Evolutionary conservation across 2,329 filamentous ascomycete genomes (phyloP).

Genomic region (Xylaria multiplex): DNA sequence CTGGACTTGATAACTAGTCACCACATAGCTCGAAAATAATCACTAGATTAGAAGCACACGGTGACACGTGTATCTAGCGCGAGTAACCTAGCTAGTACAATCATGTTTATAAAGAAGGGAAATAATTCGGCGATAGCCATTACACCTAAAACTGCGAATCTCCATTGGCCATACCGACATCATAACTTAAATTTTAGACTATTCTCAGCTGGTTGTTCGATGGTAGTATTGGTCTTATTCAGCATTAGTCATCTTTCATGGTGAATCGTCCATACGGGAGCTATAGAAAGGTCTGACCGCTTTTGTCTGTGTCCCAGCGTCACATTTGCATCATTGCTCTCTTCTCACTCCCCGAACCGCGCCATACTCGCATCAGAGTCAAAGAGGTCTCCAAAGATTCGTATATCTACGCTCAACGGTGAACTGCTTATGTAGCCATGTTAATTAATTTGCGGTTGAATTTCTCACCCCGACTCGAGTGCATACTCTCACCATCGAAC

Average conservation of each 20-base stretch:
- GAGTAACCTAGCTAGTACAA: too few species aligned
- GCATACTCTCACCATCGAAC: constrained; percentile 13
- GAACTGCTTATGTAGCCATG: constrained; percentile 36
- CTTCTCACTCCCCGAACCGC: neutral
- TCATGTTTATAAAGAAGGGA: neutral
- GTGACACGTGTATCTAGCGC: neutral
- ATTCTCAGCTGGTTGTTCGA: constrained; percentile 53
- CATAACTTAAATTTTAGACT: constrained; percentile 38
- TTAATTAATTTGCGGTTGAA: neutral
- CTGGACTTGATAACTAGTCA: constrained; percentile 55
- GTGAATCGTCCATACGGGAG: neutral
- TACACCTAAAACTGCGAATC: neutral
- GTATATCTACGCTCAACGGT: constrained; percentile 44
- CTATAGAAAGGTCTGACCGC: constrained; percentile 40
- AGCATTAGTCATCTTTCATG: neutral
- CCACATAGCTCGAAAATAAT: neutral
- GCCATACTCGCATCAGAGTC: constrained; percentile 45
- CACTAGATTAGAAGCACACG: constrained; percentile 3
- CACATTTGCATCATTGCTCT: neutral
- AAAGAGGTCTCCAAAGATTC: constrained; percentile 48
- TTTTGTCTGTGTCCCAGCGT: constrained; percentile 43
- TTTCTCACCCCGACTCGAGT: neutral
- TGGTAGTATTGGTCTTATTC: constrained; percentile 46
- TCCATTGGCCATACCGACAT: neutral
- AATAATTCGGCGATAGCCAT: neutral